Conservation (phyloP, 805 yeast species). For the Yamadazyma sp. region DNA sequence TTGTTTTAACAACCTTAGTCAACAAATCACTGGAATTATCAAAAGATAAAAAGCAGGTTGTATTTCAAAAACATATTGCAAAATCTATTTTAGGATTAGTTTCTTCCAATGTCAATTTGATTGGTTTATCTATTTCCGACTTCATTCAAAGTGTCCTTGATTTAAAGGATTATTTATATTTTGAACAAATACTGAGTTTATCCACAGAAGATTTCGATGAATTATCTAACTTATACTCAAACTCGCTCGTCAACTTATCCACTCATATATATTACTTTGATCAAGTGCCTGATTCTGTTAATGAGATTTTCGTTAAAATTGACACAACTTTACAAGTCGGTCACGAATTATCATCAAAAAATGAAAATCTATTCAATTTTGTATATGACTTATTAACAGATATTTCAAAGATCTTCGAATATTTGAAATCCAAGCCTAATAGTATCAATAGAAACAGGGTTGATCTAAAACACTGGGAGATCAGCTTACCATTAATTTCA, state of each 20-base stretch:
- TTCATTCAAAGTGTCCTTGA: slow-evolving; percentile 57
- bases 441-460: slow-evolving; percentile 43
- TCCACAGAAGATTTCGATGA: slow-evolving; percentile 19
- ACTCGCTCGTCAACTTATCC: slow-evolving; percentile 66
- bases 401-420: slow-evolving; percentile 27
- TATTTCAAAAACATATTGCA: slow-evolving; percentile 39
- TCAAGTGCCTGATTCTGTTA: slow-evolving; percentile 78
- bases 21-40: slow-evolving; percentile 24
- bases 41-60: slow-evolving; percentile 13
- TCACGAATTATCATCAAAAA: slow-evolving; percentile 10
- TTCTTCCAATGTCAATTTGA: slow-evolving; percentile 76
- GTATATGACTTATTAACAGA: slow-evolving; percentile 29
- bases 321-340: slow-evolving; percentile 26
- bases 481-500: slow-evolving; percentile 28
- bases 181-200: slow-evolving; percentile 21
- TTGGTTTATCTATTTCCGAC: slow-evolving; percentile 84
- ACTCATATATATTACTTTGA: slow-evolving; percentile 81
- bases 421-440: slow-evolving; percentile 27
- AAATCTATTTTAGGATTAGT: slow-evolving; percentile 54
- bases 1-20: slow-evolving; percentile 48
- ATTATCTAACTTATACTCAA: slow-evolving; percentile 45
- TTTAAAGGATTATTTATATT: slow-evolving; percentile 41
- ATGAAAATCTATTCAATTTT: slow-evolving; percentile 15
- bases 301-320: slow-evolving; percentile 54
- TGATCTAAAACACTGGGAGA: slow-evolving; percentile 42